A percentile compares a stretch with the other conserved stretches of the same genome.
These are phyloP conservation scores for Fusarium proliferatum DNA, from an alignment of 2,329 filamentous ascomycete species.

Conservation along the genomic window DNA sequence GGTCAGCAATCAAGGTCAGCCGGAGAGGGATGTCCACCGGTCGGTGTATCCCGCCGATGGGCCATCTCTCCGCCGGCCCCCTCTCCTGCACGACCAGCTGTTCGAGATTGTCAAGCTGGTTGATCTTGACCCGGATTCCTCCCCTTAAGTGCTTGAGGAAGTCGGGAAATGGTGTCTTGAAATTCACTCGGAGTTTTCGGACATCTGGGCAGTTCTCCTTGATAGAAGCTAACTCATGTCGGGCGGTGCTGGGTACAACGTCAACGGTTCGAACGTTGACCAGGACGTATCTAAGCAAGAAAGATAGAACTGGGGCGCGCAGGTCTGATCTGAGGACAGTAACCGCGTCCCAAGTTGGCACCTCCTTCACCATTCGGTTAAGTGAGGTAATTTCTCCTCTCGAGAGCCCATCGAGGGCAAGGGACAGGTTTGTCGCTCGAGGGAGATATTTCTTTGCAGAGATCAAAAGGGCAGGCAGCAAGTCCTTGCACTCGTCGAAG, in stretches of 20 bases:
- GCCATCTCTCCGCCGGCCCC: not conserved
- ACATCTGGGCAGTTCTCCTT: not conserved
- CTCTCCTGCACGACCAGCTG: not conserved
- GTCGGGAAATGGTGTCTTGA: rapidly evolving
- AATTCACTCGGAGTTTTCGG: rapidly evolving
- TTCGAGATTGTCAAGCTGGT: rapidly evolving
- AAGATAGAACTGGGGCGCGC: rapidly evolving
- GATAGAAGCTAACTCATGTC: not conserved
- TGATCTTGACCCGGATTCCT: not conserved
- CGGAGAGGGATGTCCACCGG: not conserved
- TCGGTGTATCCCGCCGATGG: not conserved
- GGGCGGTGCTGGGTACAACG: not conserved
- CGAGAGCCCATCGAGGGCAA: not conserved
- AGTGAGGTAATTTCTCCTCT: not conserved
- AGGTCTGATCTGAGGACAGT: rapidly evolving
- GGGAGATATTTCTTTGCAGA: not conserved
- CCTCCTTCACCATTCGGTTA: too few relatives aligned
- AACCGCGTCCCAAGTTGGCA: not conserved
- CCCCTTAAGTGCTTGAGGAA: not conserved
- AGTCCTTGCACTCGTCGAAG: not conserved
- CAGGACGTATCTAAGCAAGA: rapidly evolving
- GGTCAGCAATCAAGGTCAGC: rapidly evolving
- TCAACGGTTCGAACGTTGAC: not conserved
- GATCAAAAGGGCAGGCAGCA: not conserved
- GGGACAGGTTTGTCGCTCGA: rapidly evolving